A percentile compares a stretch with the other conserved stretches of the same genome.
phyloP scores from a whole-genome alignment of 192 early-diverging fungal species.

The Cetraspora pellucida region DNA sequence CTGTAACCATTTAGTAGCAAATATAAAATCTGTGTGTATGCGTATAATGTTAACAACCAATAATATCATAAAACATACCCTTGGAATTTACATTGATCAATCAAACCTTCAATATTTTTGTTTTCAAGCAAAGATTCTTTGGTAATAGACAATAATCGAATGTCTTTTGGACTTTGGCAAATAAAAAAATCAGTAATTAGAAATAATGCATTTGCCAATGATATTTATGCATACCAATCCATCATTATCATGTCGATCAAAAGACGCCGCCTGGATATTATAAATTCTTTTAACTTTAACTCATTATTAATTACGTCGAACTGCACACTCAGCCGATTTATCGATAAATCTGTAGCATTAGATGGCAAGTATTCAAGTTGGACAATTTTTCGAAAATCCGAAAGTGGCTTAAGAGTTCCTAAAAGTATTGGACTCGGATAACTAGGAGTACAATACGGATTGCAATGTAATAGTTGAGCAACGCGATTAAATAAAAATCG shows the following conservation, averaged over 20 bases:
- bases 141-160: not conserved
- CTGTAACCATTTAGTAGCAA: not conserved
- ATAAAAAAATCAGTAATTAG: not conserved
- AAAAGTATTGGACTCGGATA: not conserved
- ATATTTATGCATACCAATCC: not conserved
- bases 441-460: not conserved
- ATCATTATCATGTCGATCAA: not conserved
- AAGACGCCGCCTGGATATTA: not conserved
- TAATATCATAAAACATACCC: not conserved
- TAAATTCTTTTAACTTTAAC: not conserved
- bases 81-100: not conserved
- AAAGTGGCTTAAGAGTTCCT: not conserved
- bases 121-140: not conserved
- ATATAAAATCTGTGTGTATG: not conserved
- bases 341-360: not conserved
- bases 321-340: not conserved
- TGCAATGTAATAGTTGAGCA: not conserved
- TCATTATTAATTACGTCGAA: not conserved
- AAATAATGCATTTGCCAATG: not conserved
- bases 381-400: not conserved
- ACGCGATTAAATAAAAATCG: not conserved
- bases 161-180: not conserved
- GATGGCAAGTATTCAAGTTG: slow-evolving; percentile 5
- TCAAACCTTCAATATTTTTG: not conserved
- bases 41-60: not conserved